These are phyloP conservation scores for Coix lacrymajobi DNA, from an alignment of 176 grass and related monocot species.

Conservation along the genomic window DNA sequence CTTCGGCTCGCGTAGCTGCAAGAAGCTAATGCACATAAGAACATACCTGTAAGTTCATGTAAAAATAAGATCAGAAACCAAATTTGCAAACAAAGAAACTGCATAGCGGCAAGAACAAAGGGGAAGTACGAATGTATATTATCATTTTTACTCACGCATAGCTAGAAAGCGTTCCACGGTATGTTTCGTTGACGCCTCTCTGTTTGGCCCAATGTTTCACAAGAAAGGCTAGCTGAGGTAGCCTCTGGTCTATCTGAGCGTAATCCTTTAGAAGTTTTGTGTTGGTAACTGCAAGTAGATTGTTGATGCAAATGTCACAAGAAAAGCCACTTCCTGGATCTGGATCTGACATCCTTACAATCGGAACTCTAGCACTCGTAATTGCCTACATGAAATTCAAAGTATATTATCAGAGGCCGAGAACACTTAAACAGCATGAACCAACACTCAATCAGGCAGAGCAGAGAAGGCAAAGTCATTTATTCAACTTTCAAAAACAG, in stretches of 20 bases:
- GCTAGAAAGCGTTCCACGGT: conserved; percentile 58
- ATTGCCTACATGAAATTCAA: conserved; percentile 38
- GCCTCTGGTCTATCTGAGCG: conserved; percentile 46
- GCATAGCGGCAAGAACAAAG: not conserved
- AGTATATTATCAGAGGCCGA: not conserved
- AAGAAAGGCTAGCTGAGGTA: conserved; percentile 59
- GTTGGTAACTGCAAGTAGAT: conserved; percentile 57
- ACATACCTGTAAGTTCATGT: conserved; percentile 46
- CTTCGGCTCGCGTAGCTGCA: conserved; percentile 50
- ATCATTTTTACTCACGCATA: conserved; percentile 45
- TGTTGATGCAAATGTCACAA: conserved; percentile 71
- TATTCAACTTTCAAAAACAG: too few relatives aligned
- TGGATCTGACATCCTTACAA: conserved; percentile 48
- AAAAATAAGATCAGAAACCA: conserved; percentile 1
- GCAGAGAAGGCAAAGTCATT: too few relatives aligned
- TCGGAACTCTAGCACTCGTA: conserved; percentile 51
- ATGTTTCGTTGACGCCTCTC: conserved; percentile 53
- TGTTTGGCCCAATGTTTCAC: conserved; percentile 68
- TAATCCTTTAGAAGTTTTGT: conserved; percentile 72
- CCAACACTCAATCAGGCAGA: not conserved
- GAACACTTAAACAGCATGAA: not conserved
- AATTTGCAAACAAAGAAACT: not conserved
- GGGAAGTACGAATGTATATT: not conserved
- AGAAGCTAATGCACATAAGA: conserved; percentile 69
- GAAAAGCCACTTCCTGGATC: conserved; percentile 37